Percentiles rank a stretch among this genome's conserved stretches.
phyloP scores from a whole-genome alignment of 1,139 yeast genomes.

The Yamadazyma conglobata region DNA sequence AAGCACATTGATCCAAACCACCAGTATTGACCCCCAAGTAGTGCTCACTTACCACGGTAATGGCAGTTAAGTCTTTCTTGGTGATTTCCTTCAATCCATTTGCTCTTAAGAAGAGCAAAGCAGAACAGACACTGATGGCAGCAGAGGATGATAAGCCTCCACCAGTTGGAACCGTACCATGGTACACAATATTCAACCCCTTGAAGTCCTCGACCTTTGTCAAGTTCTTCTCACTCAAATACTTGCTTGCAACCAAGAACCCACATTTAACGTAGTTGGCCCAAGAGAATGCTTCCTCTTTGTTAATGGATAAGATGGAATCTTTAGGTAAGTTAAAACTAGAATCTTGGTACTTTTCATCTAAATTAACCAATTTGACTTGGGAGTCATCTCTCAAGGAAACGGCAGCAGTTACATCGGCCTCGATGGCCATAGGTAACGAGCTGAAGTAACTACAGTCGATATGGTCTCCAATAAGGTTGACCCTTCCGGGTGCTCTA shows the following conservation, averaged over 20 bases:
- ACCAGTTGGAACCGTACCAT: conserved; percentile 72
- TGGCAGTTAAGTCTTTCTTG: conserved; percentile 53
- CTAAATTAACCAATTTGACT: conserved; percentile 41
- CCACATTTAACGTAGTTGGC: conserved; percentile 69
- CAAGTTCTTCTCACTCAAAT: conserved; percentile 31
- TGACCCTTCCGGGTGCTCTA: conserved; percentile 74
- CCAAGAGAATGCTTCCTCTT: conserved; percentile 50
- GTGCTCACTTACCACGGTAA: conserved; percentile 69
- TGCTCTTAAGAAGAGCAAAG: conserved; percentile 55
- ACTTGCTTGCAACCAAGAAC: conserved; percentile 56
- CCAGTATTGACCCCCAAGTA: conserved; percentile 74
- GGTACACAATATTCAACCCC: conserved; percentile 54
- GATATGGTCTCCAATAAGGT: conserved; percentile 72
- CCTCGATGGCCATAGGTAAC: conserved; percentile 73
- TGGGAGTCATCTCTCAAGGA: conserved; percentile 22
- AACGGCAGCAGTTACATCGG: conserved; percentile 60
- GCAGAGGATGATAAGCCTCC: conserved; percentile 73
- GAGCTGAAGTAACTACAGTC: conserved; percentile 69
- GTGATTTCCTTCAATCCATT: conserved; percentile 45
- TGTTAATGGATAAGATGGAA: conserved; percentile 44
- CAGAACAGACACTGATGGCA: conserved; percentile 66
- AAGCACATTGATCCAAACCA: conserved; percentile 78
- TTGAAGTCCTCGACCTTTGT: conserved; percentile 23
- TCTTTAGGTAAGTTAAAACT: conserved; percentile 41
- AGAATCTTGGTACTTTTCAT: conserved; percentile 27